Percentiles rank a stretch among this genome's conserved stretches.
These are phyloP conservation scores for Clavariopsis aquatica DNA, from an alignment of 495 filamentous ascomycete species.

Conservation along the genomic window DNA sequence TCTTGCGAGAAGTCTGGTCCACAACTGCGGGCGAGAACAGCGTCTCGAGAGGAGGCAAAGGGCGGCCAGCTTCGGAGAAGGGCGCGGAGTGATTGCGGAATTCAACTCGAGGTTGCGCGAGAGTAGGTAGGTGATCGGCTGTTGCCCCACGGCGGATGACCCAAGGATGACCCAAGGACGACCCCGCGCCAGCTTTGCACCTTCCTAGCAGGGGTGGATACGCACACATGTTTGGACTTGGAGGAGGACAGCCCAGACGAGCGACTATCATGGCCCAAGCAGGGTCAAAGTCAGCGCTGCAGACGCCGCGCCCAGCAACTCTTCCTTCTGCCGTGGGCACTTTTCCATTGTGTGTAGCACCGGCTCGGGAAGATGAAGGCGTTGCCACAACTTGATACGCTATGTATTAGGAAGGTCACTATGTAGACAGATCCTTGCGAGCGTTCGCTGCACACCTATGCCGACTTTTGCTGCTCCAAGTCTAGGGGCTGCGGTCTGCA, in stretches of 20 bases:
- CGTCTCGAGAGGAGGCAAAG: slow-evolving; percentile 20
- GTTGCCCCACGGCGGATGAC: not conserved
- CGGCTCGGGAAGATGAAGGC: no score
- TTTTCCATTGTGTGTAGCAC: no score
- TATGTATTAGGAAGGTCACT: no score
- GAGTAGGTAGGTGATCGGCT: slow-evolving; percentile 6
- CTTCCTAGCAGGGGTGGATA: not conserved
- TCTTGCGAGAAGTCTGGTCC: slow-evolving; percentile 13
- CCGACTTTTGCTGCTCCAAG: no score
- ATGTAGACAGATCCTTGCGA: no score
- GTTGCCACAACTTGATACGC: no score
- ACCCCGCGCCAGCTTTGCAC: not conserved
- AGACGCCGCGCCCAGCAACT: no score
- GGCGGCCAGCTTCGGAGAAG: slow-evolving; percentile 28
- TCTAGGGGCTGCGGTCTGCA: no score
- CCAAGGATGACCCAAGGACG: no score
- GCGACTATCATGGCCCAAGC: not conserved
- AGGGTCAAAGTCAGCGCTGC: no score
- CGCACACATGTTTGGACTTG: not conserved
- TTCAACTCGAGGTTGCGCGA: slow-evolving; percentile 7
- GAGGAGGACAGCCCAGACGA: not conserved
- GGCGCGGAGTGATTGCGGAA: not conserved
- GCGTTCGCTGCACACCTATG: no score
- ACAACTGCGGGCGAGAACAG: slow-evolving; percentile 27
- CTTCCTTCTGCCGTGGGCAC: no score